Evolutionary conservation across 345 rosid species (phyloP).

Genomic region (Brassica nigra): DNA sequence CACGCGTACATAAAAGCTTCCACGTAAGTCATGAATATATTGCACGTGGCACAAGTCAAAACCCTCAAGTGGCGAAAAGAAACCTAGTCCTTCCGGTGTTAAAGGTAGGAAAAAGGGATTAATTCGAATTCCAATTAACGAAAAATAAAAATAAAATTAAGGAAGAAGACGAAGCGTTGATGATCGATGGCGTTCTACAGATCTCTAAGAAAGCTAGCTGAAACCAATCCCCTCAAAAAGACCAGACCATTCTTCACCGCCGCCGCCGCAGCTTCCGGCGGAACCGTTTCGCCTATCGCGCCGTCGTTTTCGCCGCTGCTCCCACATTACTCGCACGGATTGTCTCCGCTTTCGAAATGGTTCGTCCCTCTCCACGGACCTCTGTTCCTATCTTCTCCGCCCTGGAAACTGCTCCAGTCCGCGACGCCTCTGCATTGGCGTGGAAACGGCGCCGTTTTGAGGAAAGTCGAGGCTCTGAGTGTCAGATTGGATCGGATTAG

Average conservation of each 20-base stretch:
- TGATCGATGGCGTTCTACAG: slow-evolving; percentile 60
- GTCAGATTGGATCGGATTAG: slow-evolving; percentile 50
- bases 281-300: slow-evolving; percentile 31
- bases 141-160: neutral
- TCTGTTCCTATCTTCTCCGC: slow-evolving; percentile 72
- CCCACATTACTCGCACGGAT: slow-evolving; percentile 30
- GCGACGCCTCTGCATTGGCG: slow-evolving; percentile 67
- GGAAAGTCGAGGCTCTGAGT: slow-evolving; percentile 59
- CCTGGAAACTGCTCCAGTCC: slow-evolving; percentile 88
- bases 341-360: slow-evolving; percentile 60
- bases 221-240: slow-evolving; percentile 32
- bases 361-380: slow-evolving; percentile 71
- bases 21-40: too few species aligned
- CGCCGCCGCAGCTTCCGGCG: slow-evolving; percentile 22
- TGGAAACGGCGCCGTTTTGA: slow-evolving; percentile 51
- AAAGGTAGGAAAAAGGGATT: neutral
- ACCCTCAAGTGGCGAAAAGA: slow-evolving; percentile 7
- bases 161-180: slow-evolving; percentile 29
- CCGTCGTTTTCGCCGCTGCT: slow-evolving; percentile 42
- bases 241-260: slow-evolving; percentile 52
- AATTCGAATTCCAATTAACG: neutral
- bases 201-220: slow-evolving; percentile 46
- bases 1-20: neutral
- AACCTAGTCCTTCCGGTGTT: slow-evolving; percentile 24
- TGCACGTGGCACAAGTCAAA: slow-evolving; percentile 5